phyloP scores from a whole-genome alignment of 1,284 basidiomycete species.

The Malassezia cuniculi region DNA sequence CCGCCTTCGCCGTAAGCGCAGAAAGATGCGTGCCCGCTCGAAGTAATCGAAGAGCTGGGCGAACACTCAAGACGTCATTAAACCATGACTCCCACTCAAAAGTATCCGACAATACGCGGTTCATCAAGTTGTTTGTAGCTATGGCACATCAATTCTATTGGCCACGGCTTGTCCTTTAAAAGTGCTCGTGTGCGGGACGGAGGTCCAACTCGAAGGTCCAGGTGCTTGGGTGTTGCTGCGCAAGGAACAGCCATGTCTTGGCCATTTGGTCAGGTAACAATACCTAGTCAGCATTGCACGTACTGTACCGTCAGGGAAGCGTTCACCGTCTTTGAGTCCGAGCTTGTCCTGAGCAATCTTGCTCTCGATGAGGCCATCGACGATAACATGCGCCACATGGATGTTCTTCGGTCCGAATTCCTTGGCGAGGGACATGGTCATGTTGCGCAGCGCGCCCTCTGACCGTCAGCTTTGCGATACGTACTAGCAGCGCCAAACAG shows the following conservation, averaged over 20 bases:
- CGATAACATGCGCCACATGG: constrained; percentile 28
- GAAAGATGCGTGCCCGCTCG: constrained; percentile 43
- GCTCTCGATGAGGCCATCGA: constrained; percentile 31
- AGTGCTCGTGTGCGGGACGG: constrained; percentile 29
- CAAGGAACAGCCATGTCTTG: constrained; percentile 34
- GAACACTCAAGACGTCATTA: background rate
- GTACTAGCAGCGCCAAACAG: constrained; percentile 26
- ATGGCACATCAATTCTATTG: background rate
- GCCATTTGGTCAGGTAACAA: constrained; percentile 27
- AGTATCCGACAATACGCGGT: background rate
- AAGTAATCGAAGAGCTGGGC: constrained; percentile 26
- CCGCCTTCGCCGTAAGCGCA: constrained; percentile 42
- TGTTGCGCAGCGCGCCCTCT: background rate
- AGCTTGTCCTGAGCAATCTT: constrained; percentile 20
- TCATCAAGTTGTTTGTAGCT: constrained; percentile 1
- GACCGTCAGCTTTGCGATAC: background rate
- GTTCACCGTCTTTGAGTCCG: constrained; percentile 19
- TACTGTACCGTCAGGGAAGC: constrained; percentile 22
- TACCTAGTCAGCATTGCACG: constrained; percentile 12
- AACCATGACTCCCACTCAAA: background rate
- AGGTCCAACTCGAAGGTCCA: constrained; percentile 35
- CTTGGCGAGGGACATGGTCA: constrained; percentile 18
- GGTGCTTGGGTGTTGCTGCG: constrained; percentile 21
- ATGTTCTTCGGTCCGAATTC: constrained; percentile 22
- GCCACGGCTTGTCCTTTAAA: constrained; percentile 6